Evolutionary conservation across 2,329 filamentous ascomycete genomes (phyloP).

Genomic region (Aspergillus puulaauensis): DNA sequence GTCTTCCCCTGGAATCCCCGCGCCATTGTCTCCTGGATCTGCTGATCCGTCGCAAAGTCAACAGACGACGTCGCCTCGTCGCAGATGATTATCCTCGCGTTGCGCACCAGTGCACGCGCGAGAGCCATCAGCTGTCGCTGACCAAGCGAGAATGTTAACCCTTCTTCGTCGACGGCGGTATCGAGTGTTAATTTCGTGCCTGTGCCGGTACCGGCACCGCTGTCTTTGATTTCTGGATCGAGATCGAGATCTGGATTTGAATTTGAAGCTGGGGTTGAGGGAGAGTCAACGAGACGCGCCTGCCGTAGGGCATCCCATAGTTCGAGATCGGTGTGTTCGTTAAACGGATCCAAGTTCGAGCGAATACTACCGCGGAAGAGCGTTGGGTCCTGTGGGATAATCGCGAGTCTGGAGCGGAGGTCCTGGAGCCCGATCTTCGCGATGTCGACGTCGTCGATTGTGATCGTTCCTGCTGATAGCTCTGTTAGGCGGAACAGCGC

Average conservation of each 20-base stretch:
- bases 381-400: slow-evolving; percentile 49
- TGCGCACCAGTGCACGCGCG: slow-evolving; percentile 82
- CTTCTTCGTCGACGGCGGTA: slow-evolving; percentile 84
- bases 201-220: background rate
- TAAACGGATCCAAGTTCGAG: slow-evolving; percentile 47
- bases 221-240: background rate
- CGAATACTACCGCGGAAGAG: slow-evolving; percentile 46
- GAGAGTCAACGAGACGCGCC: slow-evolving; percentile 48
- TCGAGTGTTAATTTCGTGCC: slow-evolving; percentile 57
- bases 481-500: slow-evolving; percentile 46
- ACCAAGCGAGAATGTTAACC: slow-evolving; percentile 91
- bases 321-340: slow-evolving; percentile 46
- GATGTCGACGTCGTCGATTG: slow-evolving; percentile 47
- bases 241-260: background rate
- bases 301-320: slow-evolving; percentile 49
- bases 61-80: slow-evolving; percentile 93
- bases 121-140: slow-evolving; percentile 95
- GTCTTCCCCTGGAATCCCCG: slow-evolving; percentile 83
- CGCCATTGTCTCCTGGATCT: slow-evolving; percentile 88
- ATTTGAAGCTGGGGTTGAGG: background rate
- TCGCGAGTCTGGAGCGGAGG: slow-evolving; percentile 44
- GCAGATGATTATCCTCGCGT: slow-evolving; percentile 89
- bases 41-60: slow-evolving; percentile 92
- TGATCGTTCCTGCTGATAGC: slow-evolving; percentile 40
- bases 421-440: slow-evolving; percentile 40